A percentile compares a stretch with the other conserved stretches of the same genome.
These are phyloP conservation scores for Strobilomyces confusus DNA, from an alignment of 768 basidiomycete species.

Conservation along the genomic window DNA sequence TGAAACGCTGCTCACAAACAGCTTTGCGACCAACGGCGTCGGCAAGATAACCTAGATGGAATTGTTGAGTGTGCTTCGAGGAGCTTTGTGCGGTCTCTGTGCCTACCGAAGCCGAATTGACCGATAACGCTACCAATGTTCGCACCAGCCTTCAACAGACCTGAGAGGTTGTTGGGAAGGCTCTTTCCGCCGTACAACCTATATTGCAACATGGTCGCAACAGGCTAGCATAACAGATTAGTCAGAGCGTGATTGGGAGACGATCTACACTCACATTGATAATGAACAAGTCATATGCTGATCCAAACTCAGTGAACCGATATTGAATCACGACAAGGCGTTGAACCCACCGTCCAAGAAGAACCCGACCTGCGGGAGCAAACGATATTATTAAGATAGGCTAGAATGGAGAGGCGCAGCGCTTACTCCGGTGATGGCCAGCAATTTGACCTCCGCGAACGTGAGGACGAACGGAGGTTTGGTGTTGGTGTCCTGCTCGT, in stretches of 20 bases:
- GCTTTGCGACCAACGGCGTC: conserved; percentile 68
- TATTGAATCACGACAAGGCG: background rate
- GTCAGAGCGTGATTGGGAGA: background rate
- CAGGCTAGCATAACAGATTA: conserved; percentile 40
- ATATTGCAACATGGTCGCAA: conserved; percentile 64
- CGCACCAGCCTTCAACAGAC: conserved; percentile 61
- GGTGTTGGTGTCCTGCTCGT: conserved; percentile 26
- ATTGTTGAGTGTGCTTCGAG: background rate
- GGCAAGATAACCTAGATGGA: conserved; percentile 50
- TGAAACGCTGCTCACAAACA: conserved; percentile 41
- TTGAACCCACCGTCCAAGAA: conserved; percentile 60
- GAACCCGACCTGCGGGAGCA: conserved; percentile 51
- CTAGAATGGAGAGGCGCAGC: background rate
- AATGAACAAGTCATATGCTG: conserved; percentile 69
- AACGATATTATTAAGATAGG: no score
- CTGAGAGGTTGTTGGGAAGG: conserved; percentile 54
- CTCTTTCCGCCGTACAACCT: conserved; percentile 50
- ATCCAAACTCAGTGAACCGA: conserved; percentile 4
- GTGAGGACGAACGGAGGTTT: conserved; percentile 40
- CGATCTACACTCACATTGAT: conserved; percentile 49
- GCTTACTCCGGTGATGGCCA: conserved; percentile 59
- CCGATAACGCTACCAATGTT: conserved; percentile 74
- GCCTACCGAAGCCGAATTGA: conserved; percentile 56
- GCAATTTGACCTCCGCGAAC: conserved; percentile 51
- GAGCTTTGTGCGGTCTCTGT: background rate